phyloP scores from a whole-genome alignment of 2,329 filamentous ascomycete species.

The Monosporascus sp. region DNA sequence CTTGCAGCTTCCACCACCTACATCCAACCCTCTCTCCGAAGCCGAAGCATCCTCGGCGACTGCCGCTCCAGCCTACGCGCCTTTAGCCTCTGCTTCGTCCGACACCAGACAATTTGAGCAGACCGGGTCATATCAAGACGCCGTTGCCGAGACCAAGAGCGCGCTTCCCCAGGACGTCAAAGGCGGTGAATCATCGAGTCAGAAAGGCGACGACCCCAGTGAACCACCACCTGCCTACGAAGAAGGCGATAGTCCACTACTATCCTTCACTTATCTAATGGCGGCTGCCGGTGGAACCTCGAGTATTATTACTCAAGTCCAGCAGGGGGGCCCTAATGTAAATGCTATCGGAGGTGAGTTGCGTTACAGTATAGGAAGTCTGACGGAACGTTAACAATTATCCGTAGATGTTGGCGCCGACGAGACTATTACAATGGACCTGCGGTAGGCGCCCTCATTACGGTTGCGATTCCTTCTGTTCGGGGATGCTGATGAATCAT shows the following conservation, averaged over 20 bases:
- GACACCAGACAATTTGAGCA: slow-evolving; percentile 27
- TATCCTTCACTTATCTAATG: slow-evolving; percentile 95
- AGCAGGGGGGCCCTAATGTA: slow-evolving; percentile 84
- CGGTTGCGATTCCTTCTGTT: background rate
- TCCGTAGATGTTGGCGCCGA: slow-evolving; percentile 71
- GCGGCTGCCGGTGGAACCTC: slow-evolving; percentile 92
- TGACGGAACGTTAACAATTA: slow-evolving; percentile 4
- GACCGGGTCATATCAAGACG: slow-evolving; percentile 40
- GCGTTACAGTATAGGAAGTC: background rate
- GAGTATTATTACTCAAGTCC: slow-evolving; percentile 99
- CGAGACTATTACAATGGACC: slow-evolving; percentile 90
- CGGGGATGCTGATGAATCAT: slow-evolving; percentile 12
- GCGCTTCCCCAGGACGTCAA: slow-evolving; percentile 80
- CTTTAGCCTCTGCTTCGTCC: slow-evolving; percentile 34
- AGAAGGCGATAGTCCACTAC: slow-evolving; percentile 87
- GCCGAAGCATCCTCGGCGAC: slow-evolving; percentile 31
- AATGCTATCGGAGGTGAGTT: slow-evolving; percentile 78
- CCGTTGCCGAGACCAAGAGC: slow-evolving; percentile 72
- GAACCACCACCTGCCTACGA: slow-evolving; percentile 96
- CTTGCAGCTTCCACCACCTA: slow-evolving; percentile 20
- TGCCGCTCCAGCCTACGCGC: slow-evolving; percentile 53
- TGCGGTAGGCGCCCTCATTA: slow-evolving; percentile 60
- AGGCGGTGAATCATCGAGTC: slow-evolving; percentile 56
- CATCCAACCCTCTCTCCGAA: slow-evolving; percentile 20
- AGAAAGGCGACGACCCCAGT: slow-evolving; percentile 67